A percentile compares a stretch with the other conserved stretches of the same genome.
Evolutionary conservation across 352 stramenopile species (phyloP).

Genomic region (Globisporangium sylvaticum): DNA sequence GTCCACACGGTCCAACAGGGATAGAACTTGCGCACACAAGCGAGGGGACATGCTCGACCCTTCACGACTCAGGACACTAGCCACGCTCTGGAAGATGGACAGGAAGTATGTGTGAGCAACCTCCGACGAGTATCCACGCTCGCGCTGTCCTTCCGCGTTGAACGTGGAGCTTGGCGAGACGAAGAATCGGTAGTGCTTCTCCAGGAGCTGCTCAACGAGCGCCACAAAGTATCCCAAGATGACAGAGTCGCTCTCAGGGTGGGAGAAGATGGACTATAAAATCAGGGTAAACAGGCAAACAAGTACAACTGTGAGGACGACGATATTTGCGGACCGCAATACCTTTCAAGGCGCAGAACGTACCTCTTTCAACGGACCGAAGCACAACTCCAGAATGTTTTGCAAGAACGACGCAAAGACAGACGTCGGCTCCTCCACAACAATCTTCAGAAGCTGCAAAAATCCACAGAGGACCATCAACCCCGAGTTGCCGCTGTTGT

Average conservation of each 20-base stretch:
- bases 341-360: not conserved
- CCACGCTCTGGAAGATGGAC: conserved; percentile 74
- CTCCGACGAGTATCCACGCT: conserved; percentile 61
- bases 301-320: not conserved
- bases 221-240: conserved; percentile 69
- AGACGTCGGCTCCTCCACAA: conserved; percentile 71
- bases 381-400: conserved; percentile 76
- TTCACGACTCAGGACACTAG: conserved; percentile 54
- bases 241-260: conserved; percentile 63
- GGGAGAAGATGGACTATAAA: conserved; percentile 60
- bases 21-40: conserved; percentile 71
- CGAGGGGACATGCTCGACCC: conserved; percentile 48
- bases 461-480: conserved; percentile 76
- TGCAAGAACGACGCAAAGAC: conserved; percentile 72
- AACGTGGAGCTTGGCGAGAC: conserved; percentile 47
- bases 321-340: not conserved
- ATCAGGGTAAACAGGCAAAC: not conserved
- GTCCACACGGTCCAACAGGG: conserved; percentile 62
- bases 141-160: conserved; percentile 40
- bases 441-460: conserved; percentile 69
- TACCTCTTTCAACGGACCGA: conserved; percentile 76
- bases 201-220: conserved; percentile 67
- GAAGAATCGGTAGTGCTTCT: conserved; percentile 84
- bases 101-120: conserved; percentile 67
- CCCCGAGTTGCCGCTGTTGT: conserved; percentile 52